Base-by-base conservation (phyloP, 2,329 filamentous ascomycete species). In the Rhytidhysteron rufulum region DNA sequence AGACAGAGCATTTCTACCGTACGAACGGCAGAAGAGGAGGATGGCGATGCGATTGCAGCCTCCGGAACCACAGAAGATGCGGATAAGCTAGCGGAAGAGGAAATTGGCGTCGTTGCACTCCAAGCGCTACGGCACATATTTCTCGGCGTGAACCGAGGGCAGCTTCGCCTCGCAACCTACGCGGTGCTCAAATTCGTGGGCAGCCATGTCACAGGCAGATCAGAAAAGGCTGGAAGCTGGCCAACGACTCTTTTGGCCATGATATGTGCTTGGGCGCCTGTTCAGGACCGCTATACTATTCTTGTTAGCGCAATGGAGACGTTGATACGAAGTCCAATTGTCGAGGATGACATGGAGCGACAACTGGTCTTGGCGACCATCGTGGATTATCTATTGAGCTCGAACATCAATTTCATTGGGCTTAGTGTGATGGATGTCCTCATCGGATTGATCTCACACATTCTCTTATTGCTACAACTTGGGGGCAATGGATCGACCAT, bases 351-450 rank as follows among this genome's bases (percentile, higher is more conserved):
- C 31, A 65, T 96, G 24, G 75, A 80, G 32, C 81, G 86, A 40
- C 86, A 95, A 55, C 72, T 89, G 39, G 79, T 85, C 4, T 72
- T 95, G 44, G 79, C 86, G 1, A 83, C 82, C 31, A 82, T 96
- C 66, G 81, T 96, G 43, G 82, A 87, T 45, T 87, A 86, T 47
- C 74, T 97, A 8, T 72, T 98, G 34, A 83, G 85, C 37, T 96
- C 91, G 0, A 83, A 91, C 31, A 83, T 95, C 58, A 97, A 96
- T 65, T 76, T 97, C 58, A 96, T 98, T 46, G 93, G 93, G 1
- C 73, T 98, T 33, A 96, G 90, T 60, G 86, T 97, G 38, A 97
- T 97, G 83, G 93, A 98, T 62, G 83, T 97, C 15, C 72, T 97
- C 20, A 74, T 95, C 11, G 86, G 88, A 2, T 74, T 98, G 11